These are phyloP conservation scores for Taphrina wiesneri DNA, from an alignment of 1,139 yeast genomes.

Conservation along the genomic window DNA sequence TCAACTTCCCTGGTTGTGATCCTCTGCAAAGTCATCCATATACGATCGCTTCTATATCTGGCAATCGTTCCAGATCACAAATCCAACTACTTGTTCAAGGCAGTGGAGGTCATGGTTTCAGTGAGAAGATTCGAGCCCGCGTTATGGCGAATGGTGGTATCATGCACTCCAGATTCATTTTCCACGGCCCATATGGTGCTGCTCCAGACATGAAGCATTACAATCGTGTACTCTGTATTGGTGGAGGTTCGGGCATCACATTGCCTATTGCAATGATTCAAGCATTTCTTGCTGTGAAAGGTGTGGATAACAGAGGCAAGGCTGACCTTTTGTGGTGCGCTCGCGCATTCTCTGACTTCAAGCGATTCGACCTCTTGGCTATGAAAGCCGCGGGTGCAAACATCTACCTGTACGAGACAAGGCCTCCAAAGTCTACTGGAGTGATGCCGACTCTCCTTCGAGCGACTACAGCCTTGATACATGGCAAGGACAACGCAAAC, in stretches of 20 bases:
- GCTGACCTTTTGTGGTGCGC: not conserved
- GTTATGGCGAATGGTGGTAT: not conserved
- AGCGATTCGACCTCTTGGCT: not conserved
- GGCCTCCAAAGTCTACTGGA: not conserved
- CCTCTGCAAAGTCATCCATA: slow-evolving; percentile 11
- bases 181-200: slow-evolving; percentile 15
- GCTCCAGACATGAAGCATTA: not conserved
- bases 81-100: not conserved
- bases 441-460: not conserved
- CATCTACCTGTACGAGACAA: slow-evolving; percentile 1
- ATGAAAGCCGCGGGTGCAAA: slow-evolving; percentile 5
- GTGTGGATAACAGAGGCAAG: not conserved
- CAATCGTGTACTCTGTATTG: slow-evolving; percentile 10
- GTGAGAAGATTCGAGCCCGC: slow-evolving; percentile 4
- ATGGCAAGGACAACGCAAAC: not conserved
- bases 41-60: slow-evolving; percentile 3
- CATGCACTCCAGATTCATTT: not conserved
- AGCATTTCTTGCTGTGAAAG: not conserved
- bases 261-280: slow-evolving; percentile 15
- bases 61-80: not conserved
- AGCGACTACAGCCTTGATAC: not conserved
- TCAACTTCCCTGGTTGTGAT: slow-evolving; percentile 3
- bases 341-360: not conserved
- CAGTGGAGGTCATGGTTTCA: not conserved
- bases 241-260: slow-evolving; percentile 22